These are phyloP conservation scores for Plasmodium billcollinsi DNA, from an alignment of 169 alveolate genomes.

Conservation along the genomic window DNA sequence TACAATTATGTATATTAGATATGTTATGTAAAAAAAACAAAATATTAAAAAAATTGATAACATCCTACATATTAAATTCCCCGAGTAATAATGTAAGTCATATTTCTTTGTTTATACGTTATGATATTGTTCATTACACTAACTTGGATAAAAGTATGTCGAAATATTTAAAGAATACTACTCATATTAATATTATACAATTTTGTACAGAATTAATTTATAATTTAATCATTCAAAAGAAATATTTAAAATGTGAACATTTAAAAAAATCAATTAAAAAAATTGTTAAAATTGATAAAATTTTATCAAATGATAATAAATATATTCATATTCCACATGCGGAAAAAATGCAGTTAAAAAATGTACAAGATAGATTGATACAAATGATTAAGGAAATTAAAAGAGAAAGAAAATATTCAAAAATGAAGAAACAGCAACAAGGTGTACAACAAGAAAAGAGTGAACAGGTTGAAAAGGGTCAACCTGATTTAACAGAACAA, in stretches of 20 bases:
- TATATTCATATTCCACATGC: neutral
- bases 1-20: conserved; percentile 71
- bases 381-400: conserved; percentile 44
- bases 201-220: conserved; percentile 47
- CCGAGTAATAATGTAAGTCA: conserved; percentile 33
- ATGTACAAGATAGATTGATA: neutral
- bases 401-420: conserved; percentile 1
- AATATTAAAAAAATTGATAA: conserved; percentile 45
- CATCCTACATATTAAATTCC: conserved; percentile 48
- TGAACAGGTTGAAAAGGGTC: neutral
- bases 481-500: neutral
- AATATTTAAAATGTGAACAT: conserved; percentile 29
- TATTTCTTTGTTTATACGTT: conserved; percentile 47
- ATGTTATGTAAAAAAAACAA: conserved; percentile 31
- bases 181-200: conserved; percentile 15
- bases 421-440: neutral
- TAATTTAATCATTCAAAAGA: conserved; percentile 37
- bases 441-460: neutral
- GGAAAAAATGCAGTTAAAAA: conserved; percentile 16
- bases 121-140: conserved; percentile 38
- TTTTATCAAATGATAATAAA: conserved; percentile 22
- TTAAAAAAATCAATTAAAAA: conserved; percentile 31
- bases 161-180: conserved; percentile 16
- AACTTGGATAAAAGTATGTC: conserved; percentile 30
- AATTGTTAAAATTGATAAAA: conserved; percentile 15